Evolutionary conservation across 495 filamentous ascomycete genomes (phyloP), one percentile per base, ranked within the genome.

Genomic region (Penicillium pancosmium): DNA sequence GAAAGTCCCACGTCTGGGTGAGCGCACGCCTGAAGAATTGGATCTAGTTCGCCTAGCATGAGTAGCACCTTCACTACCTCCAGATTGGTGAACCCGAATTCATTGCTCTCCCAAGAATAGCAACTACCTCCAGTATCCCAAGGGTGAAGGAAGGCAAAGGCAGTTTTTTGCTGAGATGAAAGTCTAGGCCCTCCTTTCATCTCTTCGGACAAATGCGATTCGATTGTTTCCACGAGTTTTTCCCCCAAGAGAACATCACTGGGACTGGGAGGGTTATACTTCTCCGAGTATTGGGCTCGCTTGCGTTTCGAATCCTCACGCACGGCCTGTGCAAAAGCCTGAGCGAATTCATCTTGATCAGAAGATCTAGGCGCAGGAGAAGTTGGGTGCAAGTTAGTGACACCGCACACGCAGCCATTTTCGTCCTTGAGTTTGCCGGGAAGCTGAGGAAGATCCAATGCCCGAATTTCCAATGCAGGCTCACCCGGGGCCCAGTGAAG

Each of bases 21-120:
- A 50, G 46, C 54, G 33, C 54, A 56, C 23, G 54, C 54, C 16
- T 41, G 54, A 41, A 56, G 54, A 56, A 56, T 56, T 38, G 54
- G 54, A 38, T 31, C 54, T 34, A 56, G 16, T 40, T 56, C 54
- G 18, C 54, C 54, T 36, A 50, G 46, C 43, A 56, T 56, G 34
- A 56, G 27, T 41, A 56, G 54, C 18, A 50, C 40, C 46, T 56
- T 56, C 10, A 56, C 54, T 36, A 56, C 34, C 46, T 56, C 54
- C 12, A 56, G 16, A 50, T 56, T 56, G 34, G 43, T 21, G 46
- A 50, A 56, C 40, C 54, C 54, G 33, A 56, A 38, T 23, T 50
- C 31, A 13, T 5, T 56, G 43, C 7, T 25, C 21, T 18, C 25
- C 10, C 5, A 23, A 5, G 15, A 31, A n/a, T 27, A 11, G 25